phyloP scores from a whole-genome alignment of 140 eudicot genomes.

The Senecio squalidus region DNA sequence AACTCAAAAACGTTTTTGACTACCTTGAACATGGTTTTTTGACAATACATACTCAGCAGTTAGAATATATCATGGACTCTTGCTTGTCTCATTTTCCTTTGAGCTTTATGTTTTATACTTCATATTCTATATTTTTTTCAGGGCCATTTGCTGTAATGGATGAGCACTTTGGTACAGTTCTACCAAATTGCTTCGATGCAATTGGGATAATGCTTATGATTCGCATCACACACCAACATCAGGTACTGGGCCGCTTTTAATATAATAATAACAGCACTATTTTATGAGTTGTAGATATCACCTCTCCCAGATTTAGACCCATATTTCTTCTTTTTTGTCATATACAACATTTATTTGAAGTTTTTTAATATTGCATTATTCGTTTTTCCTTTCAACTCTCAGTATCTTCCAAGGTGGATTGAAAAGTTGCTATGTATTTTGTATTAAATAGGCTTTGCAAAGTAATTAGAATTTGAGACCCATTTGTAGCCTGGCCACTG shows the following conservation, averaged over 20 bases:
- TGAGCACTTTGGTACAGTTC: conserved; percentile 79
- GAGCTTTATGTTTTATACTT: not conserved
- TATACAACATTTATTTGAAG: not conserved
- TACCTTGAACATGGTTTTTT: not conserved
- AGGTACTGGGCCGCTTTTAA: conserved; percentile 41
- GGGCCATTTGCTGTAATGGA: conserved; percentile 94
- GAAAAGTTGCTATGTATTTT: too few relatives aligned
- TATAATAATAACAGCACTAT: not conserved
- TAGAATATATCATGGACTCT: not conserved
- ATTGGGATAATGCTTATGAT: conserved; percentile 99
- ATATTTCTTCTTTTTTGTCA: not conserved
- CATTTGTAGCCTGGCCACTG: too few relatives aligned
- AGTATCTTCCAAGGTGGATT: too few relatives aligned
- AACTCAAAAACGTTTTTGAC: not conserved
- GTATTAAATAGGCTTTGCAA: too few relatives aligned
- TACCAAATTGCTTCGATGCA: conserved; percentile 89
- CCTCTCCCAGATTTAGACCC: too few relatives aligned
- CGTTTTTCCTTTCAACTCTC: not conserved
- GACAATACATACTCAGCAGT: not conserved
- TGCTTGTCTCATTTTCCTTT: not conserved
- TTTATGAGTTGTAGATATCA: too few relatives aligned
- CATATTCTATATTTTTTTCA: too few relatives aligned
- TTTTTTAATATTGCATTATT: not conserved
- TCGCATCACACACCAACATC: conserved; percentile 92
- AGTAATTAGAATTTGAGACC: too few relatives aligned